Percentiles rank a stretch among this genome's conserved stretches.
These are phyloP conservation scores for Coemansia sp. DNA, from an alignment of 192 early-diverging fungal genomes.

Conservation along the genomic window DNA sequence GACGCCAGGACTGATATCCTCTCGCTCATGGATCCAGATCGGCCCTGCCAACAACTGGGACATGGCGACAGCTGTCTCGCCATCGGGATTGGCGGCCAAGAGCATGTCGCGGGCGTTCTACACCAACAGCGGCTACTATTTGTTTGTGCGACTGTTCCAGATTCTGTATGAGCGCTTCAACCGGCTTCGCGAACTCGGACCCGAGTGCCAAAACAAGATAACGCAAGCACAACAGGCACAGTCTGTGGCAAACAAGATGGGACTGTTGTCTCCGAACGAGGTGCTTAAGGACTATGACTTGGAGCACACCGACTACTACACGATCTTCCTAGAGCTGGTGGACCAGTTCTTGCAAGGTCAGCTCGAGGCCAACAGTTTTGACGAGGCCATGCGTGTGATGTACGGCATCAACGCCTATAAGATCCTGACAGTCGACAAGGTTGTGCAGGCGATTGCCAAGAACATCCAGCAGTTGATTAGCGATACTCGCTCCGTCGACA, in stretches of 20 bases:
- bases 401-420: constrained; percentile 90
- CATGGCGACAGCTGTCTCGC: constrained; percentile 15
- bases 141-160: constrained; percentile 87
- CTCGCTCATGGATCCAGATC: constrained; percentile 57
- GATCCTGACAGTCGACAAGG: constrained; percentile 89
- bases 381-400: constrained; percentile 83
- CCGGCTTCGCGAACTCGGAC: constrained; percentile 75
- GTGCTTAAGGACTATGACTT: constrained; percentile 63
- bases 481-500: constrained; percentile 67
- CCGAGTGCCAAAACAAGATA: constrained; percentile 54
- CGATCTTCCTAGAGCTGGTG: constrained; percentile 72
- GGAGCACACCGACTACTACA: constrained; percentile 74
- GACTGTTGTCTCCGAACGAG: constrained; percentile 50
- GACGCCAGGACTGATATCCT: constrained; percentile 55
- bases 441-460: constrained; percentile 81
- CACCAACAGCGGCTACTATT: constrained; percentile 84
- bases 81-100: constrained; percentile 18
- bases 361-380: constrained; percentile 79
- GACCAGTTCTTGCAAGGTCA: constrained; percentile 81
- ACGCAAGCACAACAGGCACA: constrained; percentile 35
- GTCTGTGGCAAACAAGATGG: constrained; percentile 53
- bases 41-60: constrained; percentile 29
- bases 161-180: constrained; percentile 83
- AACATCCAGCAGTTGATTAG: constrained; percentile 69
- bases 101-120: constrained; percentile 75